Conservation (phyloP, 768 basidiomycete genomes). For the Amanita subjunquillea region DNA sequence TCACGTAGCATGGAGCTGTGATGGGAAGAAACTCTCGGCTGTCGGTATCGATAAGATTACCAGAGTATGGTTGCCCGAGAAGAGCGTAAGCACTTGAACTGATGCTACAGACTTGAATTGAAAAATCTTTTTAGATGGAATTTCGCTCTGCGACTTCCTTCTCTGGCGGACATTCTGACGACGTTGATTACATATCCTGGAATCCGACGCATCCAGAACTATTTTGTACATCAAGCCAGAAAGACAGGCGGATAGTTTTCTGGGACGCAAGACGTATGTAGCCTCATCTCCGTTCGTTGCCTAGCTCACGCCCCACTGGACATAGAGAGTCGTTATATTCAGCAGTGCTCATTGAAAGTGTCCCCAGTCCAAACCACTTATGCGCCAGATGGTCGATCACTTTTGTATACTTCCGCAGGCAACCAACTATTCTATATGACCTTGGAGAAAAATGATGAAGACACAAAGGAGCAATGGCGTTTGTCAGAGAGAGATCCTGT, state of each 20-base stretch:
- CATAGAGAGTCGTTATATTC: constrained; percentile 59
- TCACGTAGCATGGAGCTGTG: constrained; percentile 79
- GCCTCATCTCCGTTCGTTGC: neutral
- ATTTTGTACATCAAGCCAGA: constrained; percentile 72
- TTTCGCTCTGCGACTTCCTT: constrained; percentile 53
- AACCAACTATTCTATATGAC: constrained; percentile 56
- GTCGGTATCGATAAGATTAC: constrained; percentile 75
- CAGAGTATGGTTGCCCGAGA: constrained; percentile 71
- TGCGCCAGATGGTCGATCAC: constrained; percentile 58
- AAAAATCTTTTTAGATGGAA: constrained; percentile 45
- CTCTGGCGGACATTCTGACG: constrained; percentile 65
- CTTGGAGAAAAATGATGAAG: constrained; percentile 41
- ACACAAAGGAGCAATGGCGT: constrained; percentile 36
- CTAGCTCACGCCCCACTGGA: neutral
- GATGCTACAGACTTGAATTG: neutral
- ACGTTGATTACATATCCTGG: constrained; percentile 79
- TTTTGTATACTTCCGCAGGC: constrained; percentile 53
- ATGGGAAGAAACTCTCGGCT: constrained; percentile 72
- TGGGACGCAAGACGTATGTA: constrained; percentile 78
- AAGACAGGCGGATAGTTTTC: constrained; percentile 65
- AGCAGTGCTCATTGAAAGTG: constrained; percentile 47
- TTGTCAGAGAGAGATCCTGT: constrained; percentile 41
- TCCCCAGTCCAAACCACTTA: constrained; percentile 60
- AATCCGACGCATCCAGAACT: constrained; percentile 79
- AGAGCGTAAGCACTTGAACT: constrained; percentile 39